Evolutionary conservation across 169 alveolate genomes (phyloP), one percentile per base, ranked within the genome.

Genomic region (Babesia sp.): DNA sequence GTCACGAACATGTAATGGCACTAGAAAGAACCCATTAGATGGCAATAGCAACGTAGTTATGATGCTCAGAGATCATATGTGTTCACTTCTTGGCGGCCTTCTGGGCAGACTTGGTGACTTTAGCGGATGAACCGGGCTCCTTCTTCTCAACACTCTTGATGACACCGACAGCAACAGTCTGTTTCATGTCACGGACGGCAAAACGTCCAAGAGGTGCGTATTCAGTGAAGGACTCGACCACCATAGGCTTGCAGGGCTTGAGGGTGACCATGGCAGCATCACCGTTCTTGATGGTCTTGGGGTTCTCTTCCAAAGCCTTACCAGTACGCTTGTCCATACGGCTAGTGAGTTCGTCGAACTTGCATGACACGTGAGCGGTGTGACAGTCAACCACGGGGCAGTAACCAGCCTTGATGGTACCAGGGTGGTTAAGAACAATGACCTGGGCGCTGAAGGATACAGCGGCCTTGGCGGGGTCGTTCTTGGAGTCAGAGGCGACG

Each of bases 191-290:
- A 85, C 99, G 93, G 55, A 97, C 98, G 63, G 99, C 99, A 86
- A 96, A 97, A 90, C 99, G 96, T 44, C 99, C 99, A 42, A 97
- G 96, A 29, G 99, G 99, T 66, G 99, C 98, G 84, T 96, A 97
- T 77, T 95, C 97, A 22, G 97, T 83, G 93, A 97, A 96, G 48
- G 97, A 83, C 84, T 97, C 99, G 73, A 95, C 98, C 73, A 94
- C 94, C 95, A 97, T 91, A 60, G 99, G 98, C 90, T 96, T 97
- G 87, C 90, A 87, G 44, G 99, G 99, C 79, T 93, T 94, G 91
- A 97, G 87, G 70, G 85, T 90, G 68, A 96, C 97, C 81, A 95
- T 90, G 71, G 98, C 99, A 31, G 99, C 96, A 81, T 96, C 99
- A 59, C 99, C 98, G 67, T 94, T 87, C 93, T 97, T 96, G 84